These are phyloP conservation scores for Apiospora arundinis DNA, from an alignment of 2,329 filamentous ascomycete genomes.

Conservation along the genomic window DNA sequence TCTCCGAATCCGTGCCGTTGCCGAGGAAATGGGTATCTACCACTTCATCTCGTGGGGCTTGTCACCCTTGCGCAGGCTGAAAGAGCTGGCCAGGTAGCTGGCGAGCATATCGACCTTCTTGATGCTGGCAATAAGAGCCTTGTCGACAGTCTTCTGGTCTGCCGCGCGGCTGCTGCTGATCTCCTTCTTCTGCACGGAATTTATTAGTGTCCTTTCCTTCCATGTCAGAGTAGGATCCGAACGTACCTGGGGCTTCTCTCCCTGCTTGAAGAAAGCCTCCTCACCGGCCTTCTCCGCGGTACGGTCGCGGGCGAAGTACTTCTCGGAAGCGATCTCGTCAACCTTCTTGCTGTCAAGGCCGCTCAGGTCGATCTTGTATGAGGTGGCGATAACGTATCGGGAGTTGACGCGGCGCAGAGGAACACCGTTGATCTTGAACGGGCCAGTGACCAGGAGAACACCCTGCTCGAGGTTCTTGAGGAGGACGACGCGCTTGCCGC, in stretches of 20 bases:
- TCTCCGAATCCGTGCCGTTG: slow-evolving; percentile 18
- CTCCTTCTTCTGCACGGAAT: slow-evolving; percentile 84
- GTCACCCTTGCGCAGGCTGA: slow-evolving; percentile 99
- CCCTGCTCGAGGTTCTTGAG: slow-evolving; percentile 97
- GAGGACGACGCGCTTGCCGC: slow-evolving; percentile 99
- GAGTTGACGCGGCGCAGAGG: slow-evolving; percentile 94
- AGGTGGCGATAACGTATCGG: slow-evolving; percentile 92
- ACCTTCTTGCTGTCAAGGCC: slow-evolving; percentile 93
- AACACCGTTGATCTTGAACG: slow-evolving; percentile 99
- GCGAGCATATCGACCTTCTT: slow-evolving; percentile 97
- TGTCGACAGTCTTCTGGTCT: slow-evolving; percentile 99
- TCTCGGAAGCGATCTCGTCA: slow-evolving; percentile 73
- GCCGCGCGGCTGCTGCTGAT: slow-evolving; percentile 87
- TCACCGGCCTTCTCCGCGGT: slow-evolving; percentile 92
- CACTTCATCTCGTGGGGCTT: slow-evolving; percentile 99
- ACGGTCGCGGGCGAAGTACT: slow-evolving; percentile 99
- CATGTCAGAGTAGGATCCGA: background rate
- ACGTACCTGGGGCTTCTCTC: slow-evolving; percentile 95
- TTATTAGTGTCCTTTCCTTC: slow-evolving; percentile 43
- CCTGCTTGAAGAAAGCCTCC: slow-evolving; percentile 99
- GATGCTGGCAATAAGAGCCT: slow-evolving; percentile 91
- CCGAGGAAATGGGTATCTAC: slow-evolving; percentile 62
- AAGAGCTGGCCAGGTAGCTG: slow-evolving; percentile 93
- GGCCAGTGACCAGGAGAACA: slow-evolving; percentile 97
- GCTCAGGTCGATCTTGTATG: slow-evolving; percentile 81